Percentiles rank a stretch among this genome's conserved stretches.
These are phyloP conservation scores for Daedalea quercina DNA, from an alignment of 768 basidiomycete genomes.

Conservation along the genomic window DNA sequence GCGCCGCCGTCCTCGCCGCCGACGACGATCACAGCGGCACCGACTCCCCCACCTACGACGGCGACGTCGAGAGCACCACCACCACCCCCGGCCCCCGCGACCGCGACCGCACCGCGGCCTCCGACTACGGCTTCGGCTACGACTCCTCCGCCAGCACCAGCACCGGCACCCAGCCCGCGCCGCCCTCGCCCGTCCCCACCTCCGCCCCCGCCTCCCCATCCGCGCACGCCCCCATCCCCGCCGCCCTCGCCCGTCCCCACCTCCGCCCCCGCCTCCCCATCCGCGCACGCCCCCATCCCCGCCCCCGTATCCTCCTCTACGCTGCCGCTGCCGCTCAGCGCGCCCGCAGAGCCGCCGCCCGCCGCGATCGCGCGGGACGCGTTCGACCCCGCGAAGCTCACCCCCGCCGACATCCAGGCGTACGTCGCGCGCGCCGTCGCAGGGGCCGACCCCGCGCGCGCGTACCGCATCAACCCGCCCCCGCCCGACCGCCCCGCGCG, in stretches of 20 bases:
- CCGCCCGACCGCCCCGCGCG: constrained; percentile 76
- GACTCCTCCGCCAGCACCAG: constrained; percentile 17
- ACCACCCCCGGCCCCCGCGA: constrained; percentile 34
- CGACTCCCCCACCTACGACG: constrained; percentile 87
- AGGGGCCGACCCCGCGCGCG: constrained; percentile 45
- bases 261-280: constrained; percentile 2
- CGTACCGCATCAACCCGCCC: constrained; percentile 84
- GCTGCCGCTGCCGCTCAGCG: not conserved
- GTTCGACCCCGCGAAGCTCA: constrained; percentile 63
- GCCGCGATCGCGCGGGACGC: constrained; percentile 20
- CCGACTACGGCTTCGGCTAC: constrained; percentile 9
- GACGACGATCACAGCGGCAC: constrained; percentile 67
- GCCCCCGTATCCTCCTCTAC: no score
- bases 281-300: not conserved
- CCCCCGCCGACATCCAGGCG: constrained; percentile 69
- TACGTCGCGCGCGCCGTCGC: constrained; percentile 75
- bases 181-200: not conserved
- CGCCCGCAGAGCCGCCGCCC: constrained; percentile 13
- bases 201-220: no score
- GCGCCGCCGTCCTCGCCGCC: constrained; percentile 16
- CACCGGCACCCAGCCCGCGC: constrained; percentile 10
- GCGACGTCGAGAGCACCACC: constrained; percentile 78
- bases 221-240: not conserved
- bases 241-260: not conserved
- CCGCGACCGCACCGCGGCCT: constrained; percentile 15